A percentile compares a stretch with the other conserved stretches of the same genome.
Conservation (phyloP, 2,329 filamentous ascomycete species). For the Colletotrichum chlorophyti region DNA sequence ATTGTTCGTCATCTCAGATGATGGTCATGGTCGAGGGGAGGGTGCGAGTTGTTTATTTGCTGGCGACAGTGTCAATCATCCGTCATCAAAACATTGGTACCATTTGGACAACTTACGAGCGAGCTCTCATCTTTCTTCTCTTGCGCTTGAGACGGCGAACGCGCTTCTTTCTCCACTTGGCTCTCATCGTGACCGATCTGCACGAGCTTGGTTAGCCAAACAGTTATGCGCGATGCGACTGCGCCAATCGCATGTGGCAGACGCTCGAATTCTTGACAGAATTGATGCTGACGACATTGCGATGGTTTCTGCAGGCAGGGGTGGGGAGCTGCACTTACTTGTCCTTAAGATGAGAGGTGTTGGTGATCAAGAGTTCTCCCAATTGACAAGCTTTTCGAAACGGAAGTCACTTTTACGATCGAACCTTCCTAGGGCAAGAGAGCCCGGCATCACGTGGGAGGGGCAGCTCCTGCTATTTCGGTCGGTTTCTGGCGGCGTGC, state of each 20-base stretch:
- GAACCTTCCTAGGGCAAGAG: constrained; percentile 28
- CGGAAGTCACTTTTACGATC: constrained; percentile 28
- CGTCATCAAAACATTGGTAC: neutral
- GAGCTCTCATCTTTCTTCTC: constrained; percentile 99
- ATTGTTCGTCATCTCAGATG: constrained; percentile 35
- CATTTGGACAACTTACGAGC: constrained; percentile 75
- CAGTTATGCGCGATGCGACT: neutral
- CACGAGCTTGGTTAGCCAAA: neutral
- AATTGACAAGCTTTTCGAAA: constrained; percentile 1
- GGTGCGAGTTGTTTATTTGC: constrained; percentile 73
- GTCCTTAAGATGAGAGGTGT: constrained; percentile 31
- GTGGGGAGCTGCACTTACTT: constrained; percentile 26
- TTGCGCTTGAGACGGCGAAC: constrained; percentile 99
- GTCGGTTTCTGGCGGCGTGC: too few species aligned
- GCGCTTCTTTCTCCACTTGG: constrained; percentile 99
- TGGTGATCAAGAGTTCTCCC: constrained; percentile 29
- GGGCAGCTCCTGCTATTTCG: neutral
- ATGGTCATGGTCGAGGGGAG: constrained; percentile 60
- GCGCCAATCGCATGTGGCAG: neutral
- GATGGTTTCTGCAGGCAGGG: neutral
- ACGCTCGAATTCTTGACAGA: neutral
- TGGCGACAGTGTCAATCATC: constrained; percentile 44
- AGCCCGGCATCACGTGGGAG: constrained; percentile 23
- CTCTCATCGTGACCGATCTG: constrained; percentile 73
- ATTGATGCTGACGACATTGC: neutral